Conservation (phyloP, 306 rosid genomes). For the Vicia sativa region DNA sequence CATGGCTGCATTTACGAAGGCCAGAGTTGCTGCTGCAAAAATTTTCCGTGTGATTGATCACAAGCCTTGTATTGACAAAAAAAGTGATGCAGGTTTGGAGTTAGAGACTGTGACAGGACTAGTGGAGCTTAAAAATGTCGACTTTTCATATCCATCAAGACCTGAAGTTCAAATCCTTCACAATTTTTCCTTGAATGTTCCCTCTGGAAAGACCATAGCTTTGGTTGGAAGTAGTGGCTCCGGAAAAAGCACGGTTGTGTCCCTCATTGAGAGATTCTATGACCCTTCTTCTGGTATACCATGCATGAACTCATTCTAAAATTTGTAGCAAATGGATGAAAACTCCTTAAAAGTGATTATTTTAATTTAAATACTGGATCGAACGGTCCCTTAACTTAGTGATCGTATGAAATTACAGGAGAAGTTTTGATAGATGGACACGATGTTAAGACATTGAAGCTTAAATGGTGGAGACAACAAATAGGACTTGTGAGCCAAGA, state of each 20-base stretch:
- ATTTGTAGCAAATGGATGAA: too few relatives aligned
- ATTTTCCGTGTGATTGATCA: constrained; percentile 82
- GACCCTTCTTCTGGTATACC: constrained; percentile 80
- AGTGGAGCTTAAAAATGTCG: constrained; percentile 79
- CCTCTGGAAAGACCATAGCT: constrained; percentile 96
- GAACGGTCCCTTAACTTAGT: background rate
- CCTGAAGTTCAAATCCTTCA: constrained; percentile 78
- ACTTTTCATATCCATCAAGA: constrained; percentile 91
- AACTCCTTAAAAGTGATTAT: too few relatives aligned
- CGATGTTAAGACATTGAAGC: constrained; percentile 83
- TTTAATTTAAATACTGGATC: too few relatives aligned
- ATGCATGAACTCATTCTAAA: background rate
- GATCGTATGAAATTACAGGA: constrained; percentile 49
- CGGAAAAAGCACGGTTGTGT: constrained; percentile 95
- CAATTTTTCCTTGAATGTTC: constrained; percentile 71
- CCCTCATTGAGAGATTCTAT: constrained; percentile 94
- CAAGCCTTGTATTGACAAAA: constrained; percentile 75
- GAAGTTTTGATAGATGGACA: constrained; percentile 87
- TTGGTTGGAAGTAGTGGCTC: constrained; percentile 98
- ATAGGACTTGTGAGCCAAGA: constrained; percentile 99
- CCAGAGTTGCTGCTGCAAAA: constrained; percentile 94
- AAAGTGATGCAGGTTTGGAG: constrained; percentile 72
- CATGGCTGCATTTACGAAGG: constrained; percentile 95
- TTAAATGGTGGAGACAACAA: constrained; percentile 94
- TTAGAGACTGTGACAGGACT: constrained; percentile 80